These are phyloP conservation scores for Penicillium herquei DNA, from an alignment of 495 filamentous ascomycete species.

Conservation along the genomic window DNA sequence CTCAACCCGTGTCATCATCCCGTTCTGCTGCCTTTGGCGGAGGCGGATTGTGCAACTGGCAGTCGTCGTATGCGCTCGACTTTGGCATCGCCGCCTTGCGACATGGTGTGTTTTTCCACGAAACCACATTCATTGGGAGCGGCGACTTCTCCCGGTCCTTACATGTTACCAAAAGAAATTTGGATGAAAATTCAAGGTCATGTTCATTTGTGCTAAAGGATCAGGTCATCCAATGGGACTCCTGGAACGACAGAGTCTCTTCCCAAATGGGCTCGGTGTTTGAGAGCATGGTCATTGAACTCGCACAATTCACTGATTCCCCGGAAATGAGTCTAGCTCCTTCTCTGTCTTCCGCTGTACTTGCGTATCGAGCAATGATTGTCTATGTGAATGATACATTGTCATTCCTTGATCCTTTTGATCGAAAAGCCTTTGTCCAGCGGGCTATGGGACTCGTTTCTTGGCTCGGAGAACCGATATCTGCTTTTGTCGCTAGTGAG, in stretches of 20 bases:
- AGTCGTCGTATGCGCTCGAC: constrained; percentile 62
- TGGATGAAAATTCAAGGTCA: constrained; percentile 32
- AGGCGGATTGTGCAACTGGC: constrained; percentile 50
- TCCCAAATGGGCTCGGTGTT: constrained; percentile 63
- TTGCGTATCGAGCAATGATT: constrained; percentile 37
- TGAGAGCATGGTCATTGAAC: constrained; percentile 45
- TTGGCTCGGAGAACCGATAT: constrained; percentile 27
- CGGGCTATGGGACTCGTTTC: constrained; percentile 29
- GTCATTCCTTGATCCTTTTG: constrained; percentile 53
- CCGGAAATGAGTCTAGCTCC: not conserved
- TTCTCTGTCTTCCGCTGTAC: constrained; percentile 4
- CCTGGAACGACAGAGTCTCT: constrained; percentile 67
- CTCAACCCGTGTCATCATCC: not conserved
- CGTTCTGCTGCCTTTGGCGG: constrained; percentile 9
- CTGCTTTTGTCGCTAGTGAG: constrained; percentile 17
- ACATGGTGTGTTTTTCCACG: constrained; percentile 71
- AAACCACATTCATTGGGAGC: constrained; percentile 72
- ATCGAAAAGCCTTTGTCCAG: constrained; percentile 40
- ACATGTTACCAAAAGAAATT: constrained; percentile 26
- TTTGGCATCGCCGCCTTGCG: constrained; percentile 71
- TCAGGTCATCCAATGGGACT: constrained; percentile 58
- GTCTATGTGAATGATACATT: constrained; percentile 48
- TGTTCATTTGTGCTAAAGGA: constrained; percentile 46
- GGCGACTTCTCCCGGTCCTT: constrained; percentile 59
- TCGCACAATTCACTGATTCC: constrained; percentile 15